Base-by-base conservation (phyloP, 106 monocot species). In the Dendrobium chrysotoxum region DNA sequence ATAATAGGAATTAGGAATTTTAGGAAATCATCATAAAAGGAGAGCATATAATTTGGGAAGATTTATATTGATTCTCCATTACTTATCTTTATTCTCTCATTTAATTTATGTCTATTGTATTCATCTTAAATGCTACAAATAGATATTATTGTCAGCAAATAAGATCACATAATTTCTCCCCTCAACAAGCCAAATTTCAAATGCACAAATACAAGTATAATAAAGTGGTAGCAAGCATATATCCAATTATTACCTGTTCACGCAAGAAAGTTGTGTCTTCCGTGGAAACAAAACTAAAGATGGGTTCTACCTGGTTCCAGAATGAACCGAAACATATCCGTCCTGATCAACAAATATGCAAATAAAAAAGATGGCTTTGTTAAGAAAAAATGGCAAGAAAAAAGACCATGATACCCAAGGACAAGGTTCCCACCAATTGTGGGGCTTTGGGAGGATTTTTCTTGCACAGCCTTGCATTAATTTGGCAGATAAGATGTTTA, bases 251-350 rank as follows among this genome's bases (percentile, higher is more conserved):
- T 80, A 91, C 91, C 87, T 89, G 81, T 45, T 87, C 71, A 17
- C 76, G 78, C 64, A 91, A 75, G 79, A 81, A 89, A 46, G 82
- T 30, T 65, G 80, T 38, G 64, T 91, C 91, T 53, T 85, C 87
- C 47, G 75, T 50, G 28, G 89, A 75, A 30, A 91, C 35, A 76
- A 81, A 81, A 79, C 81, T 40, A 82, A 91, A 91, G 30, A 85
- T 25, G 15, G 82, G 81, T 79, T 89, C 89, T 35, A 75, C 71
- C 57, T 83, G 68, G 74, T 83, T 79, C 91, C 89, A 91, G 53
- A 91, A 85, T 44, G 76, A 15, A 47, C 77, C 66, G 18, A 78
- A 53, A 57, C 78, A 44, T 55, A 80, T 76, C 61, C 40, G 23
- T 39, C 70, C 91, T 91, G 78, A 21, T 31, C 58, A 76, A 75